Percentiles rank a stretch among this genome's conserved stretches.
These are phyloP conservation scores for Oryza longistaminata DNA, from an alignment of 176 grass and related monocot genomes.

Conservation along the genomic window DNA sequence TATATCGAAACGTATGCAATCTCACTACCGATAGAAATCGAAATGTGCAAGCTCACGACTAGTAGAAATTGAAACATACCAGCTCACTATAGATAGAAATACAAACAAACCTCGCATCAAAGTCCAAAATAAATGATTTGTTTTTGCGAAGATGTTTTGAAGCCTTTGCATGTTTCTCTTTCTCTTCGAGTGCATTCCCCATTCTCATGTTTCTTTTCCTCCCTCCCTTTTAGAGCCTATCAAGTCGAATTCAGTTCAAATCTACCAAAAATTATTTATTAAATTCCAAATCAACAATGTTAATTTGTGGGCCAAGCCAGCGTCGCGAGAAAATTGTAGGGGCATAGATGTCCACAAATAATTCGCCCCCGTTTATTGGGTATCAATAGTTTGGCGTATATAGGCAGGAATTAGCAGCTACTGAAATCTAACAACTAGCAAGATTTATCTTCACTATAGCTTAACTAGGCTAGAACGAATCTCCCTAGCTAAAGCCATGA, in stretches of 20 bases:
- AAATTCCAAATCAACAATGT: neutral
- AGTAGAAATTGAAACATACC: too few species aligned
- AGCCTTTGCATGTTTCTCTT: neutral
- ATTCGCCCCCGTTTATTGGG: too few species aligned
- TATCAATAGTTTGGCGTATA: neutral
- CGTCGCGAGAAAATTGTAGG: neutral
- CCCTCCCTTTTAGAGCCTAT: neutral
- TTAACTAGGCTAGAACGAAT: too few species aligned
- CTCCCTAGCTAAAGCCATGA: neutral
- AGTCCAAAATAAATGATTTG: neutral
- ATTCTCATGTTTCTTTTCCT: neutral
- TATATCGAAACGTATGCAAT: neutral
- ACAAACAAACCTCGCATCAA: too few species aligned
- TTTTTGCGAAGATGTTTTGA: neutral
- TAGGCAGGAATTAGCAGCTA: too few species aligned
- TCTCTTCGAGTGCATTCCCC: neutral
- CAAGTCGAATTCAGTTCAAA: neutral
- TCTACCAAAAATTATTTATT: neutral
- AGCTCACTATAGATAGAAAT: too few species aligned
- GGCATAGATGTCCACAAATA: too few species aligned
- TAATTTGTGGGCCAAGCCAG: neutral
- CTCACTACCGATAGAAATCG: neutral
- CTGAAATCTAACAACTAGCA: neutral
- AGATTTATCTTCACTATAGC: neutral
- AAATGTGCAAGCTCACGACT: too few species aligned